Evolutionary conservation across 192 early-diverging fungal species (phyloP), one percentile per base, ranked within the genome.

Genomic region (Coemansia sp.): DNA sequence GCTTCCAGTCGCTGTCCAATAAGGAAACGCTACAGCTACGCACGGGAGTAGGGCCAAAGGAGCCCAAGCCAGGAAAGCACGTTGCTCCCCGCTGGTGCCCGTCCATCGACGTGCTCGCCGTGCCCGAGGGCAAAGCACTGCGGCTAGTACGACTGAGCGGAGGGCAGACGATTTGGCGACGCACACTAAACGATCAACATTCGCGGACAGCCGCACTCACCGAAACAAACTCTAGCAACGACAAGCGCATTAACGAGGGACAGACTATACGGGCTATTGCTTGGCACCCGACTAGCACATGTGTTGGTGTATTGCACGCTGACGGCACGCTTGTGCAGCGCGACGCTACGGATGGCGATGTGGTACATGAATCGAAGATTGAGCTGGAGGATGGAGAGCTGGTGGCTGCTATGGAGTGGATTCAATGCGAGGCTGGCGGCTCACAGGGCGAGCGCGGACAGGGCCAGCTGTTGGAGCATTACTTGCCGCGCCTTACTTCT

Each of bases 101-200:
- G 0, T 61, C 53, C 2, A 68, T 76, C 15, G 78, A 81, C 45
- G 65, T 81, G 5, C 67, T 81, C 31, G 78, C 78, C 0, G 67
- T 81, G 11, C 70, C 78, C 21, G 78, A 81, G 46, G 74, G 74
- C 1, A 50, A 64, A 4, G 67, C 78, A 2, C 45, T 81, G 39
- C 66, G 78, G 0, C 45, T 81, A 31, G 74, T 81, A 17, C 69
- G 78, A 1, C 65, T 81, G 29, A 81, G 78, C 44, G 78, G 78
- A 12, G 78, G 78, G 7, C 67, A 81, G 36, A 81, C 74, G 2
- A 67, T 81, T 42, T 81, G 78, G 78, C 69, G 78, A 0, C 78
- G 67, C 0, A 44, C 64, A 2, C 67, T 64, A 7, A 48, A 34
- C 44, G 78, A 76, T 48, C 38, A 53, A 6, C 23, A 61, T n/a